Evolutionary conservation across 768 basidiomycete genomes (phyloP).

Genomic region (Vararia minispora): DNA sequence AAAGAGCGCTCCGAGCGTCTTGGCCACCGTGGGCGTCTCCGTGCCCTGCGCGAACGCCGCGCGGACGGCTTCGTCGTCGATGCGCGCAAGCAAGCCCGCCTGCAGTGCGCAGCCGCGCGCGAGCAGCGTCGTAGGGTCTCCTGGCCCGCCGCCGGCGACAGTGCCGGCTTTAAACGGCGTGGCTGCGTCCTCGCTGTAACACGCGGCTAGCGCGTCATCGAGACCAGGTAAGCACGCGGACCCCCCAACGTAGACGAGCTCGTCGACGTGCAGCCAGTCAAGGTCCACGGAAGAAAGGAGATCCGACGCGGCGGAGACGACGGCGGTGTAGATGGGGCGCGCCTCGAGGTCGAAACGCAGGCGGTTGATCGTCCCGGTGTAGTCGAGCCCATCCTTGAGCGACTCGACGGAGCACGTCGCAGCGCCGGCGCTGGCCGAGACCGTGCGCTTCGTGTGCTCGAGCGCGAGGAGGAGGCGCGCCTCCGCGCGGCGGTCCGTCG

Average conservation of each 20-base stretch:
- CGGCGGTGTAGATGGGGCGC: conserved; percentile 45
- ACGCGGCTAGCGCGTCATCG: conserved; percentile 43
- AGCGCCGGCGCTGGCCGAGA: conserved; percentile 77
- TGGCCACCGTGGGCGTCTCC: conserved; percentile 31
- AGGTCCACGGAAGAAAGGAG: conserved; percentile 41
- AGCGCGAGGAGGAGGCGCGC: conserved; percentile 90
- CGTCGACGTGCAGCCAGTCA: conserved; percentile 61
- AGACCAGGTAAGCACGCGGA: conserved; percentile 66
- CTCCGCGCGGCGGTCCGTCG: conserved; percentile 73
- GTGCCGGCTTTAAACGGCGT: conserved; percentile 59
- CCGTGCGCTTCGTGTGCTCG: conserved; percentile 89
- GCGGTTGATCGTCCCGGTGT: conserved; percentile 57
- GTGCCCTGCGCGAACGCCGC: conserved; percentile 35
- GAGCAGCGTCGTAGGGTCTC: conserved; percentile 70
- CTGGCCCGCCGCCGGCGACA: conserved; percentile 59
- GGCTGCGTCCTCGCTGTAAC: conserved; percentile 49
- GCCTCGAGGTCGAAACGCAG: conserved; percentile 36
- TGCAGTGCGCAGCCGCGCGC: conserved; percentile 71
- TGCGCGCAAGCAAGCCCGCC: conserved; percentile 45
- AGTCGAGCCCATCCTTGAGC: conserved; percentile 88
- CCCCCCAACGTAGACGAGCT: conserved; percentile 74
- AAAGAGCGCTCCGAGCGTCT: conserved; percentile 57
- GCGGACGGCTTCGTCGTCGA: conserved; percentile 41
- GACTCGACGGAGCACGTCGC: conserved; percentile 91
- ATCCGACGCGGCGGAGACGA: conserved; percentile 37